Evolutionary conservation across 176 grass and related monocot species (phyloP), one percentile per base, ranked within the genome.

Genomic region (Oryza meridionalis): DNA sequence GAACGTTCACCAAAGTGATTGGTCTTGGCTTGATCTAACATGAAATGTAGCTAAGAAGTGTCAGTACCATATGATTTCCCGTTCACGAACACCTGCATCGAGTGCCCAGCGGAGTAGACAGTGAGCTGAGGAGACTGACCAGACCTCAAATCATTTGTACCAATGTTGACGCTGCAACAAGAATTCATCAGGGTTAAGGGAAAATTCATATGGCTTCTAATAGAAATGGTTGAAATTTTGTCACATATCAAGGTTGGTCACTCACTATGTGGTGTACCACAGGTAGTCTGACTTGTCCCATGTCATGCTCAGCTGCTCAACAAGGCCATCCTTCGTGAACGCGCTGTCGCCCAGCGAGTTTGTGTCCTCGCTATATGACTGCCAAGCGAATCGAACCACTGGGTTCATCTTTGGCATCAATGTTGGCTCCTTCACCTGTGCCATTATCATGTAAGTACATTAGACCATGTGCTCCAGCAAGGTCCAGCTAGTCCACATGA

Each of bases 221-320:
- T 71, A 29, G 17, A 67, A 61, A 68, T 51, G 5, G 12, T 78
- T 5, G n/a, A n/a, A n/a, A 63, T 50, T 35, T 35, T 42, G 35
- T 15, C 6, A 50, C 9, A 33, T 65, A 67, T 26, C 44, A 71
- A 64, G 46, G 49, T 13, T 8, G 19, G 73, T 55, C 80, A 91
- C 95, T 95, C 83, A 98, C 93, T 90, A 66, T 17, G 92, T 92
- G 19, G 93, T 98, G 85, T 98, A 98, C 96, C 96, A 98, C 77
- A 98, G 73, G 61, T 98, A 95, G 87, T 98, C 96, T 6, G 96
- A 88, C 65, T 90, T 92, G 83, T 98, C 96, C 93, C 96, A 88
- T 64, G 96, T 98, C 88, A 95, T 70, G 83, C 93, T 88, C 37
- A 95, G 75, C 61, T 98, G 96, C 86, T 95, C 96, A 24, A 93